Percentiles rank a stretch among this genome's conserved stretches.
Conservation (phyloP, 176 grass and related monocot genomes). For the Microstegium vimineum region DNA sequence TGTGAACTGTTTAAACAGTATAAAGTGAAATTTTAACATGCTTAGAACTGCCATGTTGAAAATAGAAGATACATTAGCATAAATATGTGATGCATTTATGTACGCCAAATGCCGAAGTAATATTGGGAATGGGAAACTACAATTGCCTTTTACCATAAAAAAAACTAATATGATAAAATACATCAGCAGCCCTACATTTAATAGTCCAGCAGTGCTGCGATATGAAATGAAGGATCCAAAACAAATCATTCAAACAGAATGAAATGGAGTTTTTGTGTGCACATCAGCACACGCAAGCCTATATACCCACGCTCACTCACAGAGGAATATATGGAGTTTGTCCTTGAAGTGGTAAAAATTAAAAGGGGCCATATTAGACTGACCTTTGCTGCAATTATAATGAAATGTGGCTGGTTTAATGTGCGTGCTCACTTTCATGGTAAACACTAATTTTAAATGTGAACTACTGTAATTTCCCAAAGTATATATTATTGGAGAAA, state of each 20-base stretch:
- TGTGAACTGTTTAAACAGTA: neutral
- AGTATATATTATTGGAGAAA: conserved; percentile 6
- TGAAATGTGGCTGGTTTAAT: neutral
- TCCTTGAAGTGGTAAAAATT: neutral
- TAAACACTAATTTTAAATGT: neutral
- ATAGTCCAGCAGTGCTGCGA: neutral
- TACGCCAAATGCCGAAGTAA: neutral
- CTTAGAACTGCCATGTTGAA: neutral
- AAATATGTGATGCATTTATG: neutral
- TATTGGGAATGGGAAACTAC: neutral
- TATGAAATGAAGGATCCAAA: neutral
- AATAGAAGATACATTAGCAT: conserved; percentile 10
- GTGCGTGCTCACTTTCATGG: neutral
- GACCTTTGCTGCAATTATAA: neutral
- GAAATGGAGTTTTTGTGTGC: neutral
- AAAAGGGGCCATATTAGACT: neutral
- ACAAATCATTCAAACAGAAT: neutral
- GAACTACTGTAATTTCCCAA: neutral
- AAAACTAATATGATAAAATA: neutral
- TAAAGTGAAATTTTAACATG: neutral
- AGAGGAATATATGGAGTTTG: neutral
- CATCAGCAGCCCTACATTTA: neutral
- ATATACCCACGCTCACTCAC: neutral
- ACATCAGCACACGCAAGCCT: neutral
- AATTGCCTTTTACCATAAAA: neutral